phyloP scores from a whole-genome alignment of 148 eudicot genomes.

The Fagopyrum esculentum region DNA sequence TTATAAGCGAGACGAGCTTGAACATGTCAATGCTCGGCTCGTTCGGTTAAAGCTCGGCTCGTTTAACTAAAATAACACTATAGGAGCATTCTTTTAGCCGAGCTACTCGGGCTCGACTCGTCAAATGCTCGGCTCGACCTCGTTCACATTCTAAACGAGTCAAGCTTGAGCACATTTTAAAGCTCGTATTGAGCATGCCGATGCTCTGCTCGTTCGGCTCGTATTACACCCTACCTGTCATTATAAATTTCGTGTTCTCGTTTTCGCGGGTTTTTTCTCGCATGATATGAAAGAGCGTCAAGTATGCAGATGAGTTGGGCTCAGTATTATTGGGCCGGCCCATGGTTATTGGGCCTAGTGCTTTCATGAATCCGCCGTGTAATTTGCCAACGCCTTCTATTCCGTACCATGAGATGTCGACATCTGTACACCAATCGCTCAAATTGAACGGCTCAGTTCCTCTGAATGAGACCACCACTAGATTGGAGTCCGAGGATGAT shows the following conservation, averaged over 20 bases:
- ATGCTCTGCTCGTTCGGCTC: no score
- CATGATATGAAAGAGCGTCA: slow-evolving; percentile 39
- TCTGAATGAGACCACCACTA: slow-evolving; percentile 52
- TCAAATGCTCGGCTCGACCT: no score
- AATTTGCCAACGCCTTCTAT: slow-evolving; percentile 36
- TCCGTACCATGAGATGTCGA: slow-evolving; percentile 59
- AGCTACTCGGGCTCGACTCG: no score
- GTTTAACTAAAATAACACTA: no score
- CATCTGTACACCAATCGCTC: slow-evolving; percentile 50
- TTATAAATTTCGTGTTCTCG: slow-evolving; percentile 36
- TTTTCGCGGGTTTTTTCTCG: slow-evolving; percentile 28
- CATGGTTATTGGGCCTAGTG: slow-evolving; percentile 39
- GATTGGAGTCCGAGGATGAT: slow-evolving; percentile 22
- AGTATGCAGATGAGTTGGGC: slow-evolving; percentile 38
- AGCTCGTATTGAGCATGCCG: no score
- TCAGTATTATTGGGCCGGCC: slow-evolving; percentile 40
- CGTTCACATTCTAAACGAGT: no score
- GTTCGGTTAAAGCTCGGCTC: no score
- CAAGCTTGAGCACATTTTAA: no score
- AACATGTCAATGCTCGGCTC: no score
- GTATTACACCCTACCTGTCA: slow-evolving; percentile 19
- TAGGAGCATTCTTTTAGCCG: no score
- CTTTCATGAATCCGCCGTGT: slow-evolving; percentile 73
- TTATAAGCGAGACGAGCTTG: no score
- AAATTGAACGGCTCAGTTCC: slow-evolving; percentile 63